phyloP scores from a whole-genome alignment of 2,329 filamentous ascomycete genomes.

The Exserohilum rostratum region DNA sequence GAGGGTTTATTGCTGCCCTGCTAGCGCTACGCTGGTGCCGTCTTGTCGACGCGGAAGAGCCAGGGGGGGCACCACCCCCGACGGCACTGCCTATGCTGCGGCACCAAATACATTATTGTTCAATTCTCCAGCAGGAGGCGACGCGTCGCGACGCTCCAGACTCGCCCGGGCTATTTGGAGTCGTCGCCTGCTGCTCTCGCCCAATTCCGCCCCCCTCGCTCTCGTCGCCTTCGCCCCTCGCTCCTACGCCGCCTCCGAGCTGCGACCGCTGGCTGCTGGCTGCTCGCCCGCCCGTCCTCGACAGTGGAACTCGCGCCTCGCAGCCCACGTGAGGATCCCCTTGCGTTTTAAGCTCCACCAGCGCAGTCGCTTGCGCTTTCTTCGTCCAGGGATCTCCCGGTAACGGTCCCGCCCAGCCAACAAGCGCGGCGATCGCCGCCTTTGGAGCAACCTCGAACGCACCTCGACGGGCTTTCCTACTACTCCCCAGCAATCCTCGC shows the following conservation, averaged over 20 bases:
- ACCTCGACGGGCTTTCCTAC: slow-evolving; percentile 7
- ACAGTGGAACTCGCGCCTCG: background rate
- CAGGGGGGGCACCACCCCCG: slow-evolving; percentile 1
- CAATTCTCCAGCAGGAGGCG: slow-evolving; percentile 3
- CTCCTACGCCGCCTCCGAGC: background rate
- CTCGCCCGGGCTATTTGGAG: too few relatives aligned
- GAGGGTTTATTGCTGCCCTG: slow-evolving; percentile 12
- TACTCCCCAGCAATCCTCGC: slow-evolving; percentile 9
- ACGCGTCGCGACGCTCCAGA: slow-evolving; percentile 1
- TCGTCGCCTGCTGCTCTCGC: background rate
- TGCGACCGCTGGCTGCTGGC: background rate
- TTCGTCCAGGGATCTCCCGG: slow-evolving; percentile 28
- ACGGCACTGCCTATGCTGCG: slow-evolving; percentile 6
- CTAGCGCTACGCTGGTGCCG: slow-evolving; percentile 10
- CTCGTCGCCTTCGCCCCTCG: background rate
- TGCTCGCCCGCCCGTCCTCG: background rate
- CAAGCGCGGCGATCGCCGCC: slow-evolving; percentile 28
- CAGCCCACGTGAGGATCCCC: slow-evolving; percentile 10
- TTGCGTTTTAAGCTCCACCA: slow-evolving; percentile 13
- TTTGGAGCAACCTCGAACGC: slow-evolving; percentile 17
- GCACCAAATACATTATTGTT: background rate
- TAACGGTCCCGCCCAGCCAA: slow-evolving; percentile 28
- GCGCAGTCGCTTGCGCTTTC: slow-evolving; percentile 19
- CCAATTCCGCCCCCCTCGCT: background rate
- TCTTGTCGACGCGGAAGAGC: slow-evolving; percentile 5